phyloP scores from a whole-genome alignment of 1,284 basidiomycete species.

The Rugiboletus extremiorientalis region DNA sequence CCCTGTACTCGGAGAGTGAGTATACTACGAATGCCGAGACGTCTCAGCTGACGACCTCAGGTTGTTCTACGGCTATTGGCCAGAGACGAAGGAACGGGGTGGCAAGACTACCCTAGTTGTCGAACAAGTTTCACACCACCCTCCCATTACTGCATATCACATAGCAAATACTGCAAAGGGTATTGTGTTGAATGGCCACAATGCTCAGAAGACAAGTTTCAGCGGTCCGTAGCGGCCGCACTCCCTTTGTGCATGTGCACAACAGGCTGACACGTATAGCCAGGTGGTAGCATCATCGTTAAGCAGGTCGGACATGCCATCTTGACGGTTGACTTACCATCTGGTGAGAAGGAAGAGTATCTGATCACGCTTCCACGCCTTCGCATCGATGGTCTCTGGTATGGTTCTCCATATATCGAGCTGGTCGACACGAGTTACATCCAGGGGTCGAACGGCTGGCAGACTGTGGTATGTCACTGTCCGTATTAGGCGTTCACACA shows the following conservation, averaged over 20 bases:
- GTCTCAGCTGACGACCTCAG: constrained; percentile 36
- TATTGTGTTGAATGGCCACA: constrained; percentile 84
- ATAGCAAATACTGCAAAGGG: constrained; percentile 86
- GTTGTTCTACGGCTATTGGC: constrained; percentile 93
- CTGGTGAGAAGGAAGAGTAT: constrained; percentile 69
- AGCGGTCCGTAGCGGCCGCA: constrained; percentile 50
- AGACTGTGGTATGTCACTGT: constrained; percentile 48
- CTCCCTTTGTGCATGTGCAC: not conserved
- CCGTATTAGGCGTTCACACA: not conserved
- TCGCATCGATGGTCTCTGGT: constrained; percentile 62
- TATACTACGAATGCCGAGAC: constrained; percentile 14
- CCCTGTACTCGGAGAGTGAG: constrained; percentile 91
- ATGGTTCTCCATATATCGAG: constrained; percentile 83
- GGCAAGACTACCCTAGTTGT: constrained; percentile 79
- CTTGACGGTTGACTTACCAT: constrained; percentile 66
- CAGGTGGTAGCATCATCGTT: constrained; percentile 75
- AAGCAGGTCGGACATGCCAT: constrained; percentile 96
- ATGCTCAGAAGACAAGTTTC: constrained; percentile 96
- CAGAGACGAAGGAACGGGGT: constrained; percentile 77
- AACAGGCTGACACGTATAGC: constrained; percentile 2
- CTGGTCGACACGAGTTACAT: constrained; percentile 85
- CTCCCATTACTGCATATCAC: constrained; percentile 84
- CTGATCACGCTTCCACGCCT: constrained; percentile 89
- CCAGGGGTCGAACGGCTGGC: constrained; percentile 74
- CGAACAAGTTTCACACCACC: constrained; percentile 98